Evolutionary conservation across 495 filamentous ascomycete species (phyloP).

Genomic region (Copromyces sp.): DNA sequence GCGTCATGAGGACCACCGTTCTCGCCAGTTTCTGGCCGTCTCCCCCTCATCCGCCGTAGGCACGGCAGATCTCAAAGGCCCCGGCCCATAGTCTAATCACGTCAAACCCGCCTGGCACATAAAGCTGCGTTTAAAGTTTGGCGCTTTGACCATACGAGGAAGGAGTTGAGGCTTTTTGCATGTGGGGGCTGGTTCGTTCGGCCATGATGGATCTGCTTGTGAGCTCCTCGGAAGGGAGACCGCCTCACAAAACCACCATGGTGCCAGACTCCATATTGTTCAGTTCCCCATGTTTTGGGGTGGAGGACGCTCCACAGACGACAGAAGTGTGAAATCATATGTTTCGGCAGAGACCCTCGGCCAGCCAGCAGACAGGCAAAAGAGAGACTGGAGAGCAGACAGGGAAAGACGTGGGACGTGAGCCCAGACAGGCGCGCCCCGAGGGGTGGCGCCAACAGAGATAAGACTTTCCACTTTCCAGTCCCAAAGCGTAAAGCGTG

Average conservation of each 20-base stretch:
- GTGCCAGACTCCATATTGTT: neutral
- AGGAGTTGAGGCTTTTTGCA: neutral
- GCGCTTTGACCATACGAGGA: neutral
- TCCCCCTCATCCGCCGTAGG: neutral
- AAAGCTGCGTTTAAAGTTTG: neutral
- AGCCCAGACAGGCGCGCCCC: conserved; percentile 9
- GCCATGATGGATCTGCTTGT: neutral
- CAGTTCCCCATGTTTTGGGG: conserved; percentile 1
- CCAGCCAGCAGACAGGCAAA: neutral
- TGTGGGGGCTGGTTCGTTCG: neutral
- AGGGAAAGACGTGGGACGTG: conserved; percentile 7
- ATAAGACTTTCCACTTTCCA: conserved; percentile 10
- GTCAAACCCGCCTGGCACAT: neutral
- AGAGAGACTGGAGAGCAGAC: neutral
- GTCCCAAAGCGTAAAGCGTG: conserved; percentile 11
- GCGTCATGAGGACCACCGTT: neutral
- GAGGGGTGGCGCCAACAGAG: conserved; percentile 18
- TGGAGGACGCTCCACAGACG: neutral
- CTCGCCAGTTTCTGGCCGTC: neutral
- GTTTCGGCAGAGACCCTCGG: neutral
- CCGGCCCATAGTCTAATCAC: neutral
- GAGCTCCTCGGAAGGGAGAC: neutral
- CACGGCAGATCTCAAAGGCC: neutral
- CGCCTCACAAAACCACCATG: neutral
- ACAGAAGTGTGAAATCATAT: neutral